These are phyloP conservation scores for Mortierella sp. DNA, from an alignment of 371 early-diverging fungal genomes.

Conservation along the genomic window DNA sequence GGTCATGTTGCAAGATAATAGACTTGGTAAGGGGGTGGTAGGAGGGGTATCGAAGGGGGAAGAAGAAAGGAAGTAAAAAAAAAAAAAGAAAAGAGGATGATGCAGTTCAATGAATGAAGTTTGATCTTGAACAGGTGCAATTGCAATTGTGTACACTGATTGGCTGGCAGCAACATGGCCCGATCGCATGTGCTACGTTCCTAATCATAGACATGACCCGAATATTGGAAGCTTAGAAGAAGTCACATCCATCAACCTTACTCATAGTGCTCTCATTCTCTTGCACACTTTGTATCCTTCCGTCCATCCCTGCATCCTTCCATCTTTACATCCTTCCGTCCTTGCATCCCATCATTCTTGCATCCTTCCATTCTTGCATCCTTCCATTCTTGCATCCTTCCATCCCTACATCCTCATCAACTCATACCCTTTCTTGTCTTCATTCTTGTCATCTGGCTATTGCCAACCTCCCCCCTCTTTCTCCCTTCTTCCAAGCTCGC, in stretches of 20 bases:
- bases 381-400: neutral
- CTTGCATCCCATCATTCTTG: neutral
- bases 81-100: conserved; percentile 9
- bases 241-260: neutral
- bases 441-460: neutral
- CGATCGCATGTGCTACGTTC: conserved; percentile 28
- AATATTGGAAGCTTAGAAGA: no score
- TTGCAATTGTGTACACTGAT: conserved; percentile 8
- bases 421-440: neutral
- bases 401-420: neutral
- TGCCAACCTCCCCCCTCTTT: conserved; percentile 4
- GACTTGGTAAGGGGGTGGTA: neutral
- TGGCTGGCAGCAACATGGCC: conserved; percentile 30
- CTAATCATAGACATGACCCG: neutral
- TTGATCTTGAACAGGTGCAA: neutral
- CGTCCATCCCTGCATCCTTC: neutral
- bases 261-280: neutral
- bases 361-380: neutral
- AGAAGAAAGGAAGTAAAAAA: conserved; percentile 4
- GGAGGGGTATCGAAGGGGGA: conserved; percentile 4
- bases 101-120: neutral
- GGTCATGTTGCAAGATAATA: conserved; percentile 13
- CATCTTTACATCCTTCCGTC: neutral
- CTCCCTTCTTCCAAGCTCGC: neutral
- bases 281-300: neutral